These are phyloP conservation scores for Aureobasidium sp. DNA, from an alignment of 2,329 filamentous ascomycete genomes.

Conservation along the genomic window DNA sequence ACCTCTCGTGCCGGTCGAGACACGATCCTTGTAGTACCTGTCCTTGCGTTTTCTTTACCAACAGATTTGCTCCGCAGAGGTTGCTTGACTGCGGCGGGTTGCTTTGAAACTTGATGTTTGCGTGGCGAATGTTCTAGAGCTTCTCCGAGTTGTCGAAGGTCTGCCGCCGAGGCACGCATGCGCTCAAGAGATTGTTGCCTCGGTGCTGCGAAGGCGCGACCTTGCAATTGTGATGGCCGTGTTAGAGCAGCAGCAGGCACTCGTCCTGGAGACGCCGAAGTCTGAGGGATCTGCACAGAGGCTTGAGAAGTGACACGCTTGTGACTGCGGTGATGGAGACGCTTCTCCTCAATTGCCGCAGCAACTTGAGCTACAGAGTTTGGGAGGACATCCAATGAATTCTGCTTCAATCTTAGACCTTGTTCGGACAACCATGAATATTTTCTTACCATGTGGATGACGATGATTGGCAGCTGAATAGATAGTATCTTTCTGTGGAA, in stretches of 20 bases:
- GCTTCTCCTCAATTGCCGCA: constrained; percentile 48
- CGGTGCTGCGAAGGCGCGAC: constrained; percentile 47
- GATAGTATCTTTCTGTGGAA: constrained; percentile 40
- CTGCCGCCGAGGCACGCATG: constrained; percentile 35
- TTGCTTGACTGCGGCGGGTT: background rate
- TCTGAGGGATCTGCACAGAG: background rate
- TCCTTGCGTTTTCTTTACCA: background rate
- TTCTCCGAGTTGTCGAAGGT: constrained; percentile 36
- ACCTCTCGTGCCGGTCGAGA: constrained; percentile 12
- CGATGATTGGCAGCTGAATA: constrained; percentile 48
- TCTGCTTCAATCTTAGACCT: constrained; percentile 22
- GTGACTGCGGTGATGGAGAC: constrained; percentile 17
- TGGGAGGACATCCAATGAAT: constrained; percentile 50
- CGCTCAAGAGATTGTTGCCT: constrained; percentile 45
- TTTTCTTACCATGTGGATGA: constrained; percentile 45
- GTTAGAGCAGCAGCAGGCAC: constrained; percentile 23
- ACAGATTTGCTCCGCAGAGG: constrained; percentile 14
- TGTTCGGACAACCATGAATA: constrained; percentile 19
- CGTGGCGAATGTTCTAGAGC: constrained; percentile 39
- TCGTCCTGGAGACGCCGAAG: constrained; percentile 1
- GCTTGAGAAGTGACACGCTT: background rate
- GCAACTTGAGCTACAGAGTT: constrained; percentile 51
- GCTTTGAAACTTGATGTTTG: constrained; percentile 26
- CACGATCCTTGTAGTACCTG: constrained; percentile 17
- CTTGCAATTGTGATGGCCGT: constrained; percentile 38